Evolutionary conservation across 2,329 filamentous ascomycete genomes (phyloP), one percentile per base, ranked within the genome.

Genomic region (Penicillium sp.): DNA sequence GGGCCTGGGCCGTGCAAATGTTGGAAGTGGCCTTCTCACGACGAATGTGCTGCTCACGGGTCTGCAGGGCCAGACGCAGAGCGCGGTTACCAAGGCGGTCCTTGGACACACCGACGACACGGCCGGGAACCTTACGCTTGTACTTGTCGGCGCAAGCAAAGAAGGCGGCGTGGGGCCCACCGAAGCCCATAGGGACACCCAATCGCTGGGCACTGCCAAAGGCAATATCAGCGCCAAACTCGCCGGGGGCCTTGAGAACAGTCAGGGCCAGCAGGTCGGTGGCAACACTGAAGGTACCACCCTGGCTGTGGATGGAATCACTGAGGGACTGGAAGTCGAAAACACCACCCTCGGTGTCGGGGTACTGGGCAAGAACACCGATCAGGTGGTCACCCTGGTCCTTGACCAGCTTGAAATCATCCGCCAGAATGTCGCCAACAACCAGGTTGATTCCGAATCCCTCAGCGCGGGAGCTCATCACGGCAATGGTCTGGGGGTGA

Each of bases 1-100:
- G 74, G 7, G 91, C 91, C 71, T 97, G 91, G 1, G 91, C 90
- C 1, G 91, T 97, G 74, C 91, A 97, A 49, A 96, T 90, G 65
- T 97, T 97, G 75, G 89, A 95, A 1, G 91, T 97, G 1, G 91
- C 91, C 78, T 96, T 96, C 68, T 97, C 91, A 62, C 91, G 81
- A 55, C 91, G 81, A 66, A 97, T 96, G 68, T 97, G 91, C 74
- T 97, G 91, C 72, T 97, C 91, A 59, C 91, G 79, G 8, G 91
- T 96, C 72, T 97, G 91, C 42, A 96, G 74, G 14, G 91, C 87
- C 63, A 96, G 73, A 59, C 91, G 80, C 55, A 94, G 83, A 4
- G 90, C 91, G 10, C 79, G 84, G 53, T 87, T 81, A 6, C 91
- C 91, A 4, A 89, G 76, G 44, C 91, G 80, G 65, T 97, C 91